Conservation (phyloP, 176 grass and related monocot genomes). For the Eleusine indica region DNA sequence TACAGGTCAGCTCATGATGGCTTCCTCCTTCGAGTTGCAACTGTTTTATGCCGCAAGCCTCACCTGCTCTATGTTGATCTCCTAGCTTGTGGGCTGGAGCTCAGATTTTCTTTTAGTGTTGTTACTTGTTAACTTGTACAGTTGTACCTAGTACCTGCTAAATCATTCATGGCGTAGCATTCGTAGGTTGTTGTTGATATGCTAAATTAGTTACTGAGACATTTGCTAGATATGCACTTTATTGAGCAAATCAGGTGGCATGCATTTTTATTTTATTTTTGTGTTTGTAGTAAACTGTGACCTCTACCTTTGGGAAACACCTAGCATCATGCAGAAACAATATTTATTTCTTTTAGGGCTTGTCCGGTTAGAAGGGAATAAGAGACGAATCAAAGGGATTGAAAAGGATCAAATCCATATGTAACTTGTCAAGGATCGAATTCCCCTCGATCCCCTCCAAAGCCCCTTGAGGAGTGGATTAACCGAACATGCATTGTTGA, state of each 20-base stretch:
- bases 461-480: no score
- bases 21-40: background rate
- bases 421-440: no score
- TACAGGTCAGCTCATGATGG: constrained; percentile 68
- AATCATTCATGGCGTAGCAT: background rate
- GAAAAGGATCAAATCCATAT: no score
- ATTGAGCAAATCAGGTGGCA: background rate
- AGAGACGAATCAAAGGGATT: no score
- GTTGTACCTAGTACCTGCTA: background rate
- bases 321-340: background rate
- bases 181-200: background rate
- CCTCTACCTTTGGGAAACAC: background rate
- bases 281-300: background rate
- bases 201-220: background rate
- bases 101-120: background rate
- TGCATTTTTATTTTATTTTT: background rate
- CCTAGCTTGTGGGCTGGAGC: background rate
- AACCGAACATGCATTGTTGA: no score
- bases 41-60: background rate
- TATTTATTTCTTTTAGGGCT: background rate
- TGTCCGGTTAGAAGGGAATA: background rate
- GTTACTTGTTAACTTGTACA: no score
- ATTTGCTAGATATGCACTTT: background rate
- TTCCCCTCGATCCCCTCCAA: no score
- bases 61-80: background rate